Conservation (phyloP, 805 yeast genomes). For the Kodamaea laetipori region DNA sequence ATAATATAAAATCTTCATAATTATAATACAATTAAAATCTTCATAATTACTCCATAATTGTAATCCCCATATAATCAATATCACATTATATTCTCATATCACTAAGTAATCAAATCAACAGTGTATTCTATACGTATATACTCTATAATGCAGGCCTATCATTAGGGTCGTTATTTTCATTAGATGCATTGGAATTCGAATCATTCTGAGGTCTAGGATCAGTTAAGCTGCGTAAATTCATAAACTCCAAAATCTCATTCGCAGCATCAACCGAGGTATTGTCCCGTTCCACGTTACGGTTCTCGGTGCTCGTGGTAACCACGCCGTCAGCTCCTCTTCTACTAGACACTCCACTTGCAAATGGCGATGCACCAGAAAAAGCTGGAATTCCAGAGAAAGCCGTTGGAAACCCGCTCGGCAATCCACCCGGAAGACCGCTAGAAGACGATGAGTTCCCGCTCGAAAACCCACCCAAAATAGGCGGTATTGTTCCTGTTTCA, state of each 20-base stretch:
- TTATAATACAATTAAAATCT: too few relatives aligned
- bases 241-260: constrained; percentile 25
- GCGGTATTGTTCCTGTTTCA: constrained; percentile 6
- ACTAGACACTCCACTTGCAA: constrained; percentile 52
- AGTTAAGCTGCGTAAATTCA: constrained; percentile 30
- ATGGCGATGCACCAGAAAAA: constrained; percentile 16
- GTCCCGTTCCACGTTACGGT: constrained; percentile 2
- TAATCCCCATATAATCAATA: too few relatives aligned
- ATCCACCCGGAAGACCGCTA: too few relatives aligned
- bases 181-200: not conserved
- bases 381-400: not conserved
- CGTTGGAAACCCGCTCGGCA: constrained; percentile 3
- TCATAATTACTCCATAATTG: too few relatives aligned
- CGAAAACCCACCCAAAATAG: constrained; percentile 4
- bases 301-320: constrained; percentile 30
- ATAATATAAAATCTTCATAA: too few relatives aligned
- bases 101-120: not conserved
- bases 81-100: too few relatives aligned
- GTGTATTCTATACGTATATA: constrained; percentile 3
- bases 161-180: constrained; percentile 2
- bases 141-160: constrained; percentile 6
- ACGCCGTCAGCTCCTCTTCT: constrained; percentile 49
- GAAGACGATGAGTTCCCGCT: not conserved
- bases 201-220: constrained; percentile 16
- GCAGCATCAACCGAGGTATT: constrained; percentile 8